These are phyloP conservation scores for Leishmania mexicana DNA, from an alignment of 208 protist genomes.

Conservation along the genomic window DNA sequence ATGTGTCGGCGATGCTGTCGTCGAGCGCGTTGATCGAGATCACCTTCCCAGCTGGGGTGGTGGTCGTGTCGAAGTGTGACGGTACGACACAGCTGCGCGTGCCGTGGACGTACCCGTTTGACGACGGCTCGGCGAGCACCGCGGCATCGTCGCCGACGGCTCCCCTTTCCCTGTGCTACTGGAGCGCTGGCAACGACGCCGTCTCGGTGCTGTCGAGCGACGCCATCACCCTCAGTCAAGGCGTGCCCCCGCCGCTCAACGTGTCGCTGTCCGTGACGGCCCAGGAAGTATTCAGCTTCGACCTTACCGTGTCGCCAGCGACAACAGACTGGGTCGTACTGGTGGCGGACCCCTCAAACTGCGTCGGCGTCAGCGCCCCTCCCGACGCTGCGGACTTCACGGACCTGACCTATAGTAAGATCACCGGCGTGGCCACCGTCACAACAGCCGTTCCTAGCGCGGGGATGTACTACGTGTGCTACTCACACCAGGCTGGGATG, in stretches of 20 bases:
- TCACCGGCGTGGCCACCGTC: constrained; percentile 28
- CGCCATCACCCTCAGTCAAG: constrained; percentile 41
- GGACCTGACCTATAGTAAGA: constrained; percentile 22
- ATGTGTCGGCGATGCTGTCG: constrained; percentile 9
- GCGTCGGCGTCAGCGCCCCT: constrained; percentile 44
- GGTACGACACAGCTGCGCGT: constrained; percentile 26
- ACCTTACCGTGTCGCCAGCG: constrained; percentile 45
- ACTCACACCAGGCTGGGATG: constrained; percentile 52
- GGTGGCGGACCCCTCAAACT: constrained; percentile 43
- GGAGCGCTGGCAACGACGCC: constrained; percentile 31
- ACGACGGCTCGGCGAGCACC: background rate
- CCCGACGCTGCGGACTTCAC: constrained; percentile 42
- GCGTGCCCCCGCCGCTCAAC: constrained; percentile 48
- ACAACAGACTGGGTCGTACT: constrained; percentile 68
- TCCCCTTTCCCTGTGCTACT: constrained; percentile 69
- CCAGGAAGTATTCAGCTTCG: constrained; percentile 48
- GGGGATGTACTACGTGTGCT: constrained; percentile 82
- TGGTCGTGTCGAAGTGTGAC: constrained; percentile 31
- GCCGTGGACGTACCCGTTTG: constrained; percentile 18
- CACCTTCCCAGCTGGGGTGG: constrained; percentile 28
- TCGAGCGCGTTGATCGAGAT: background rate
- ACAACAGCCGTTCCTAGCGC: constrained; percentile 49
- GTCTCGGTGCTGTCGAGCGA: constrained; percentile 51
- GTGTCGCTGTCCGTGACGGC: constrained; percentile 36
- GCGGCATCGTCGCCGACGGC: background rate